Base-by-base conservation (phyloP, 208 protist species). In the Trypanosoma mega region DNA sequence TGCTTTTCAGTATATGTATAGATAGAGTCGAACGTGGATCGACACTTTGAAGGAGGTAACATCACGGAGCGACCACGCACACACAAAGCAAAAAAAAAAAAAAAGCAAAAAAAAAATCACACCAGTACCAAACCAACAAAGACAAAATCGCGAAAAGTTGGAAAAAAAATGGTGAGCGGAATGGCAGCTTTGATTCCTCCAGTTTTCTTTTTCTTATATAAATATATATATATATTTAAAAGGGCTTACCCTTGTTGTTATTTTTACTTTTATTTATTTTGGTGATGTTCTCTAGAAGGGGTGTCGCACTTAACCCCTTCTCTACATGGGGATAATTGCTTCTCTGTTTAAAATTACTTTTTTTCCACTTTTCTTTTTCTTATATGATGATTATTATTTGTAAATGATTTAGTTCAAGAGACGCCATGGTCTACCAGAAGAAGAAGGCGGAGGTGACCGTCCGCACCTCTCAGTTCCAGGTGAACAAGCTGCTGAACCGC, bases 401-500 rank as follows among this genome's bases (percentile, higher is more conserved):
- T 56, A 43, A 23, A 59, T 39, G 20, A 18, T 57, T 33, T n/a
- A 74, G 78, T 69, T 64, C 70, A 74, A 74, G 74, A 49, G 59
- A 70, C 63, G 45, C 31, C 54, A 95, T 95, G 89, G 85, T 86
- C 67, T 92, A 84, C 67, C 88, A 95, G 80, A 95, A 95, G 89
- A 92, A 92, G 81, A 95, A 92, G 80, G 83, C 90, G 37, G 86
- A 95, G 74, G 76, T 96, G 68, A 83, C 82, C 26, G 75, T 97
- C 70, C 85, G 88, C 63, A 99, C 97, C 59, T 90, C 97, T 63
- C 98, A 99, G 84, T 99, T 99, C 88, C 97, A 99, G 84, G 97
- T 97, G 74, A 99, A 99, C 97, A 97, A 98, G 67, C 94, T 99
- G 61, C 90, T 99, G 1, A 78, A 85, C 69, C 96, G 98, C 85